phyloP scores from a whole-genome alignment of 2,329 filamentous ascomycete genomes.

The Calonectria ilicicola region DNA sequence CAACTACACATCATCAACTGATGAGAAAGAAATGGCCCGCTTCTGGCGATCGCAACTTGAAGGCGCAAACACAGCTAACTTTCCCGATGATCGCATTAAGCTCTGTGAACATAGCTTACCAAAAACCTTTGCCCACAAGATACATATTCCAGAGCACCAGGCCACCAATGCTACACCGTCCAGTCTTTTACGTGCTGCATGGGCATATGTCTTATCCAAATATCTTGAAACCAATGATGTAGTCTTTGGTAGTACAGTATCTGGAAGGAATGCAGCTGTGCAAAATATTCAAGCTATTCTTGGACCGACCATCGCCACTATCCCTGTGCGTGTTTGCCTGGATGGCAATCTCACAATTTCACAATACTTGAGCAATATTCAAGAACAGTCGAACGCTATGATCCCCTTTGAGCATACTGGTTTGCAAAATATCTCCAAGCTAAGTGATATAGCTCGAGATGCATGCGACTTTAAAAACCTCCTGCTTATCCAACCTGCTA shows the following conservation, averaged over 20 bases:
- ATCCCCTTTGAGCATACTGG: slow-evolving; percentile 9
- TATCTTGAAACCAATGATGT: slow-evolving; percentile 30
- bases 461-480: slow-evolving; percentile 11
- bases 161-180: neutral
- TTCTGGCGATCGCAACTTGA: slow-evolving; percentile 11
- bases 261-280: neutral
- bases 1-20: neutral
- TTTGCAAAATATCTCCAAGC: slow-evolving; percentile 9
- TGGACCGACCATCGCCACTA: neutral
- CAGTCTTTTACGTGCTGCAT: neutral
- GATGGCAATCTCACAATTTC: neutral
- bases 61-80: neutral
- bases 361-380: neutral
- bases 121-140: neutral
- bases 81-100: neutral
- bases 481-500: slow-evolving; percentile 10
- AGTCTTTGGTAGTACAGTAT: neutral
- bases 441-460: neutral
- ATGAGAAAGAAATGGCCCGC: neutral
- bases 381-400: neutral
- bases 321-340: neutral
- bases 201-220: neutral
- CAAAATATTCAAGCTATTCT: neutral
- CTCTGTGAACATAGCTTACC: neutral
- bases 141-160: neutral